Percentiles rank a stretch among this genome's conserved stretches.
Conservation (phyloP, 2,329 filamentous ascomycete species). For the Ustilaginoidea virens region DNA sequence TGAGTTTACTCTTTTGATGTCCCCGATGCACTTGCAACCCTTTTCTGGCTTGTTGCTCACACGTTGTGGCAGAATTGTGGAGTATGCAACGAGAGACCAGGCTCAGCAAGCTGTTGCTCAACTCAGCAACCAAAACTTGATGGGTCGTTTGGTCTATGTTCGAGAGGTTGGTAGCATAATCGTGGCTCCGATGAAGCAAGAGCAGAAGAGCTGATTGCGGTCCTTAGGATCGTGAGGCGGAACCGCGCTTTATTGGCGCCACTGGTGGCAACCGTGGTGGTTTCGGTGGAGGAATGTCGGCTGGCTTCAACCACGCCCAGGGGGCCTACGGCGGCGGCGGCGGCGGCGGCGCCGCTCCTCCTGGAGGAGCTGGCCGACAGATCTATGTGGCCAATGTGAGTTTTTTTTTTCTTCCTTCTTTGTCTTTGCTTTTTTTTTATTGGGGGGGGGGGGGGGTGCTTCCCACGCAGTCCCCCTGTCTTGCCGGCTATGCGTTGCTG, state of each 20-base stretch:
- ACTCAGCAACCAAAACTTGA: slow-evolving; percentile 97
- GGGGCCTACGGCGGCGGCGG: slow-evolving; percentile 38
- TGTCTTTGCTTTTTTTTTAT: not conserved
- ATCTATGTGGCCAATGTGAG: slow-evolving; percentile 97
- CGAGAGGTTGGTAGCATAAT: slow-evolving; percentile 57
- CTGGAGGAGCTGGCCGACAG: slow-evolving; percentile 53
- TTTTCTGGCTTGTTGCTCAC: too few species aligned
- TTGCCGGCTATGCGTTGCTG: too few species aligned
- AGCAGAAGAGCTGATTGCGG: slow-evolving; percentile 8
- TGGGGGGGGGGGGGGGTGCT: too few species aligned
- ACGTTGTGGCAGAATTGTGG: slow-evolving; percentile 98
- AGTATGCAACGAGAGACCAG: slow-evolving; percentile 99
- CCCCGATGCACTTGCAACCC: not conserved
- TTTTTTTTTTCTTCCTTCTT: slow-evolving; percentile 31
- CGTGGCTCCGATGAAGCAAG: not conserved
- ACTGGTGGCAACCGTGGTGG: slow-evolving; percentile 47
- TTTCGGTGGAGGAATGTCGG: slow-evolving; percentile 36
- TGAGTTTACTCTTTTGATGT: slow-evolving; percentile 38
- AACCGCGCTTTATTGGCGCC: slow-evolving; percentile 84
- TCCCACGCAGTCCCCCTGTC: too few species aligned
- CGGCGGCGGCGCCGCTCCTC: too few species aligned
- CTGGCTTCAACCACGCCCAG: slow-evolving; percentile 34
- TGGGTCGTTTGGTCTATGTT: slow-evolving; percentile 97
- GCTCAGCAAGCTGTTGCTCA: slow-evolving; percentile 93
- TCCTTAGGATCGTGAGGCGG: slow-evolving; percentile 81